These are phyloP conservation scores for Ammopiptanthus mongolicus DNA, from an alignment of 306 rosid species.

Conservation along the genomic window DNA sequence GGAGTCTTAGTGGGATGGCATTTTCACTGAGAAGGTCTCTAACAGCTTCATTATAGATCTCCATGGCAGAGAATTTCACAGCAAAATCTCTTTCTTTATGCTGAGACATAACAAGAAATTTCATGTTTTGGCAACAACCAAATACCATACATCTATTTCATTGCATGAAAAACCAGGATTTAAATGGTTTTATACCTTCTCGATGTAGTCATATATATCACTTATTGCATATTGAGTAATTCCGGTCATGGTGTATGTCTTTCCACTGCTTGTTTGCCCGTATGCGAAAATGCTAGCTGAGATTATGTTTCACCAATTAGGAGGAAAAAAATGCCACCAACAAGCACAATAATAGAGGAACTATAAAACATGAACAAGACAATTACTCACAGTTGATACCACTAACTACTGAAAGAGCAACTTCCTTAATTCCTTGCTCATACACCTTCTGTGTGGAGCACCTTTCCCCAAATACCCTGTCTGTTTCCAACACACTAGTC, in stretches of 20 bases:
- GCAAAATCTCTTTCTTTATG: conserved; percentile 62
- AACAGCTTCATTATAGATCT: conserved; percentile 88
- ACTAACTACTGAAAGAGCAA: conserved; percentile 73
- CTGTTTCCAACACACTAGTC: conserved; percentile 35
- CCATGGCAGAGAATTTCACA: conserved; percentile 86
- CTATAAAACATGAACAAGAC: neutral
- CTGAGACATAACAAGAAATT: conserved; percentile 39
- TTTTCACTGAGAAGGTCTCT: conserved; percentile 66
- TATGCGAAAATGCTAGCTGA: conserved; percentile 87
- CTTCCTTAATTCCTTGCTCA: conserved; percentile 73
- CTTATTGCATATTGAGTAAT: conserved; percentile 61
- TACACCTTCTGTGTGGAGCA: conserved; percentile 64
- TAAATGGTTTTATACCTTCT: conserved; percentile 40
- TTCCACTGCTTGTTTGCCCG: conserved; percentile 97
- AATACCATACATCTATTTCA: neutral
- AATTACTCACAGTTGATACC: conserved; percentile 81
- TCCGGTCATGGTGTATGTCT: conserved; percentile 91
- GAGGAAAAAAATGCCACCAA: neutral
- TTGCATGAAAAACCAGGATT: neutral
- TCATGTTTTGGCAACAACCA: conserved; percentile 14
- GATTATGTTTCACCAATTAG: conserved; percentile 9
- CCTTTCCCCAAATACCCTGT: conserved; percentile 64
- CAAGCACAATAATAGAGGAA: conserved; percentile 12
- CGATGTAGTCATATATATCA: conserved; percentile 64
- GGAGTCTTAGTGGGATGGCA: conserved; percentile 57